Conservation (phyloP, 2,329 filamentous ascomycete genomes). For the Fusarium bactridioides region DNA sequence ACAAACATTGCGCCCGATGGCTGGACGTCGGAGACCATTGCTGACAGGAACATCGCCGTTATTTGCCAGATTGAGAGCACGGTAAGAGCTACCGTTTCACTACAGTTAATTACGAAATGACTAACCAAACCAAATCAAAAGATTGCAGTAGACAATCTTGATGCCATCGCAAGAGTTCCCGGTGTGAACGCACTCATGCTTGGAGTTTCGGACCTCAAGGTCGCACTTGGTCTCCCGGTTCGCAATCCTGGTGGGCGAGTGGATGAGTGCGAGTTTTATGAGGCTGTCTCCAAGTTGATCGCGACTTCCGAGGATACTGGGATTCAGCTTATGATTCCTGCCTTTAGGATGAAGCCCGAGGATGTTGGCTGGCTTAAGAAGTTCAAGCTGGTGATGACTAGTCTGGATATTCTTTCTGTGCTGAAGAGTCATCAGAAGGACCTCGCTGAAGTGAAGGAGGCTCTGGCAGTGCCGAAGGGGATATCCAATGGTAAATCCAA, state of each 20-base stretch:
- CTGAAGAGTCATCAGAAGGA: not conserved
- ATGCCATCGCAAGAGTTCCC: not conserved
- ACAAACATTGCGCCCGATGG: not conserved
- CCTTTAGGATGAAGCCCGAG: not conserved
- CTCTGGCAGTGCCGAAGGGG: not conserved
- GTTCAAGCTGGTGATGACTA: not conserved
- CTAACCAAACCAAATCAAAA: not conserved
- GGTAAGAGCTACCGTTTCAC: not conserved
- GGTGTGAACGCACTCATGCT: not conserved
- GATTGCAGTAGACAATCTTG: not conserved
- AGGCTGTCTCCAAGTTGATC: not conserved
- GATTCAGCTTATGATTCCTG: not conserved
- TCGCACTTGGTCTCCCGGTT: not conserved
- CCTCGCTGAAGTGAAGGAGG: not conserved
- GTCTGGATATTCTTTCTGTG: not conserved
- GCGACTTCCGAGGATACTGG: not conserved
- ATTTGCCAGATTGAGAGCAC: slow-evolving; percentile 1
- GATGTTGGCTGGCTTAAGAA: not conserved
- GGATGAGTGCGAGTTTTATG: not conserved
- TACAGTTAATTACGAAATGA: not conserved
- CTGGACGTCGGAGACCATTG: not conserved
- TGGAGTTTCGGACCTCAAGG: not conserved
- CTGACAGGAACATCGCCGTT: not conserved
- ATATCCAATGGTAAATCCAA: no score
- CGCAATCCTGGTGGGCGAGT: not conserved